Base-by-base conservation (phyloP, 1,284 basidiomycete genomes). In the Meira nashicola region DNA sequence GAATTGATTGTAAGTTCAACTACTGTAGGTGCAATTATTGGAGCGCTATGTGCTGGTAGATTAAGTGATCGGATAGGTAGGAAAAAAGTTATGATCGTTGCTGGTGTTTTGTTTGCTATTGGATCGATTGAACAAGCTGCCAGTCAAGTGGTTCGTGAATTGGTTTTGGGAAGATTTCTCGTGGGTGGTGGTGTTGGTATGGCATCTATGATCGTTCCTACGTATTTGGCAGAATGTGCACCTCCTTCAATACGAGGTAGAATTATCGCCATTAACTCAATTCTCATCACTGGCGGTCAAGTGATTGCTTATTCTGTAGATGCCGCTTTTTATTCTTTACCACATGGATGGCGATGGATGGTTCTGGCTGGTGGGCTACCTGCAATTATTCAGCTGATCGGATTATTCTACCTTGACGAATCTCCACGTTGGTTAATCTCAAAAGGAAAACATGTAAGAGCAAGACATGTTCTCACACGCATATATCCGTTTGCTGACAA, bases 261-360 rank as follows among this genome's bases (percentile, higher is more conserved):
- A 7, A 53, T 74, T 39, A 70, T 74, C 11, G 67, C 65, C 2
- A 63, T 69, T 57, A 73, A 73, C 57, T 65, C 59, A 17, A 53
- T 73, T n/a, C 69, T 73, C 38, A 59, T 74, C 21, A 74, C 73
- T 1, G 71, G 67, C 12, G 73, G 73, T 3, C 73, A 74, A 59
- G 70, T 74, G 11, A 54, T 70, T 2, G 71, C 73, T 2, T 74
- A 74, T 40, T 33, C 64, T 12, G 58, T 74, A 23, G 61, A 67
- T 39, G 70, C 73, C 7, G 60, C 63, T 2, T 65, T 74, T 47
- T 74, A 68, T 56, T 59, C 67, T 19, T 28, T 73, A 11, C 64
- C 71, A 3, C 69, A 73, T 28, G 67, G 67, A 4, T 74, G 73
- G 73, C 50, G 73, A 10, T 74, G 68, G 67, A 74, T 74, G 73